Conservation (phyloP, 306 rosid species). For the Dryas alaskensis region DNA sequence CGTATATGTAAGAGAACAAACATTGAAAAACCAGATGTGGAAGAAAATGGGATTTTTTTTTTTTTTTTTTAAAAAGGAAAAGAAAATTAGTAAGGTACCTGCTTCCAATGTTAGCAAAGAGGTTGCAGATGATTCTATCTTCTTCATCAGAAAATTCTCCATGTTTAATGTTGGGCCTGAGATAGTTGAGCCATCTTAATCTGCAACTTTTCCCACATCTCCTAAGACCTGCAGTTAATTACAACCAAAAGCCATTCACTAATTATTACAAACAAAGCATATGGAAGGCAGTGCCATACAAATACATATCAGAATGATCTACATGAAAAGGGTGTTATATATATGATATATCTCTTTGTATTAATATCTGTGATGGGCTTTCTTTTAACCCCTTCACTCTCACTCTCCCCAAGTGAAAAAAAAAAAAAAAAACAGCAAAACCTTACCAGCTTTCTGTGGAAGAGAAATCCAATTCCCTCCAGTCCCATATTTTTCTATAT, state of each 20-base stretch:
- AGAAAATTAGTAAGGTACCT: conserved; percentile 39
- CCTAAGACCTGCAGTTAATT: conserved; percentile 53
- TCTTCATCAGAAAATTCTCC: conserved; percentile 86
- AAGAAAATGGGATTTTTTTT: neutral
- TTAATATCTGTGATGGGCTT: too few species aligned
- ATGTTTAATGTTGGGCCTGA: conserved; percentile 86
- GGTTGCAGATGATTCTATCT: conserved; percentile 71
- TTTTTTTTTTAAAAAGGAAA: neutral
- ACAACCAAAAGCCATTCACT: conserved; percentile 20
- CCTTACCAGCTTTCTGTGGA: conserved; percentile 74
- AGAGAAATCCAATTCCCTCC: conserved; percentile 95
- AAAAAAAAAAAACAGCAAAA: neutral
- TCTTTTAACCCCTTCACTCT: too few species aligned
- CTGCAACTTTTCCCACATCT: conserved; percentile 98
- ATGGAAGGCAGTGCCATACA: neutral
- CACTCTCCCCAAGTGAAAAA: too few species aligned
- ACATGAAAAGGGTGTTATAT: neutral
- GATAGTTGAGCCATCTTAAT: conserved; percentile 93
- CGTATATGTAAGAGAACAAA: neutral
- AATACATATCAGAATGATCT: neutral
- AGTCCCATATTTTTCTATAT: conserved; percentile 68
- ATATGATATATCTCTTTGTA: too few species aligned
- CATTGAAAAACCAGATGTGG: neutral
- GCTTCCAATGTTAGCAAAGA: conserved; percentile 91
- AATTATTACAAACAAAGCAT: conserved; percentile 1